Conservation (phyloP, 1,139 yeast genomes). For the Kodamaea arcana region DNA sequence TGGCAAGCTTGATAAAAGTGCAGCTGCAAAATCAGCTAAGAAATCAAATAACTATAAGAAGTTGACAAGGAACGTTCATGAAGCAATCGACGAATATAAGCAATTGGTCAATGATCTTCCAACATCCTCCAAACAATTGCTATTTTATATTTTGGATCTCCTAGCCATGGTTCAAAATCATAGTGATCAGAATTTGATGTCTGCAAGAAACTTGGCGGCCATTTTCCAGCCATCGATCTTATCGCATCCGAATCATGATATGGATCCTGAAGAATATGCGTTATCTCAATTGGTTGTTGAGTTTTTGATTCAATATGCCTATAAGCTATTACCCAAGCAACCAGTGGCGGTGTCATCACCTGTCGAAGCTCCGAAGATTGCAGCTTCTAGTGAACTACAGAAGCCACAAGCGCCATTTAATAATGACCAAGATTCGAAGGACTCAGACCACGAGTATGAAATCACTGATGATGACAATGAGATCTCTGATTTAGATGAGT, state of each 20-base stretch:
- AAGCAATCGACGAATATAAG: slow-evolving; percentile 71
- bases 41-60: slow-evolving; percentile 32
- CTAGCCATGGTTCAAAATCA: slow-evolving; percentile 82
- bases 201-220: slow-evolving; percentile 89
- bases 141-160: slow-evolving; percentile 85
- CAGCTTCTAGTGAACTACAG: slow-evolving; percentile 4
- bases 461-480: slow-evolving; percentile 28
- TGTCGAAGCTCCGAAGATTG: not conserved
- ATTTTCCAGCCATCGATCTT: slow-evolving; percentile 93
- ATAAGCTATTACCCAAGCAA: slow-evolving; percentile 60
- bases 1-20: slow-evolving; percentile 11
- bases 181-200: slow-evolving; percentile 78
- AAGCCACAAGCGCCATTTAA: slow-evolving; percentile 18
- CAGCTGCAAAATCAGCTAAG: slow-evolving; percentile 15
- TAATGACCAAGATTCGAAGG: slow-evolving; percentile 44
- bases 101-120: slow-evolving; percentile 64
- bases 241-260: slow-evolving; percentile 88
- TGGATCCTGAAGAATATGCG: slow-evolving; percentile 88
- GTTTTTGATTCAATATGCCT: slow-evolving; percentile 82
- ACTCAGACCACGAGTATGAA: slow-evolving; percentile 29
- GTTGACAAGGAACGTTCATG: slow-evolving; percentile 57
- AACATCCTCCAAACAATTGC: slow-evolving; percentile 65
- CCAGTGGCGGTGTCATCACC: not conserved
- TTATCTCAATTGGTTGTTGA: slow-evolving; percentile 84
- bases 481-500: slow-evolving; percentile 17